phyloP scores from a whole-genome alignment of 169 alveolate genomes.

The Perkinsus chesapeaki region DNA sequence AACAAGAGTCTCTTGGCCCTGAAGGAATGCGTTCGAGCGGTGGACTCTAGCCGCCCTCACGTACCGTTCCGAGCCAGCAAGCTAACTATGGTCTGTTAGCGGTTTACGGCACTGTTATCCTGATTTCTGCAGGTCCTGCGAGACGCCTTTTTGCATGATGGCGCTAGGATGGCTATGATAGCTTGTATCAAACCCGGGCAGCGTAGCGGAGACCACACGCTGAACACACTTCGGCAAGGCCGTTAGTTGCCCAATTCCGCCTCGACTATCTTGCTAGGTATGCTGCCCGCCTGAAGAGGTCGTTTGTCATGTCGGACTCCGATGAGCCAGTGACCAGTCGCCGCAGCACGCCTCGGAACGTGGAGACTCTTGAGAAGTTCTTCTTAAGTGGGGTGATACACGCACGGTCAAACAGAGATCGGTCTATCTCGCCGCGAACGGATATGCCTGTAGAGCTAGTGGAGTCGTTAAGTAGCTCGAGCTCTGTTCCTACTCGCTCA shows the following conservation, averaged over 20 bases:
- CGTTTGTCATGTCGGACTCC: background rate
- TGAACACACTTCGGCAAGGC: slow-evolving; percentile 48
- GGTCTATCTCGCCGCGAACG: background rate
- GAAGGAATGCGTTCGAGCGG: slow-evolving; percentile 93
- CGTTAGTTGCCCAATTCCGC: background rate
- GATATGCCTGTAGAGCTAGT: background rate
- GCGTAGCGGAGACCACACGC: slow-evolving; percentile 63
- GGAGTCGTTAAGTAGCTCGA: no score
- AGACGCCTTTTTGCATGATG: slow-evolving; percentile 56
- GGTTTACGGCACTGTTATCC: slow-evolving; percentile 17
- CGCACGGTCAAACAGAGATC: background rate
- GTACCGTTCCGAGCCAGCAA: slow-evolving; percentile 94
- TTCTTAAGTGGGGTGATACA: background rate
- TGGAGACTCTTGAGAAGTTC: background rate
- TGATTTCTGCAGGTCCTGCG: slow-evolving; percentile 67
- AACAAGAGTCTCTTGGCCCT: slow-evolving; percentile 89
- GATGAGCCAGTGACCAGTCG: background rate
- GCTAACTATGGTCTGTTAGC: slow-evolving; percentile 64
- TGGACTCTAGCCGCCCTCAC: slow-evolving; percentile 88
- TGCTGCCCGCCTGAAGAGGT: background rate
- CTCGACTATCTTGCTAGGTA: background rate
- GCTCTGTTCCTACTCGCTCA: no score
- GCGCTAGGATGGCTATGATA: slow-evolving; percentile 59
- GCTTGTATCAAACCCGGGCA: slow-evolving; percentile 72
- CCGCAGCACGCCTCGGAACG: background rate